Conservation (phyloP, 176 grass and related monocot genomes). For the Aechmea fasciata region DNA sequence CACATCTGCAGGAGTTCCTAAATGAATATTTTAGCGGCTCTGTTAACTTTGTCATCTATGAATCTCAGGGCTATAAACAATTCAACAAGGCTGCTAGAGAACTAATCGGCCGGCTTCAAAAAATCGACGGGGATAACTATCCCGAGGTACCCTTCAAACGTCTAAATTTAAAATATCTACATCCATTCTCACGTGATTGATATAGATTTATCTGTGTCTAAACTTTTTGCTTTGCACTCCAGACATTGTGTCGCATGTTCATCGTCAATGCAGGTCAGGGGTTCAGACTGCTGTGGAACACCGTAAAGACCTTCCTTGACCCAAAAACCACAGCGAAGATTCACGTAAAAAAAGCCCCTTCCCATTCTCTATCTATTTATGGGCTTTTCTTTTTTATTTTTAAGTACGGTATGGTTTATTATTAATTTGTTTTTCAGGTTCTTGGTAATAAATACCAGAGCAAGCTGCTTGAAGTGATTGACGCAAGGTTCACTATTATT, state of each 20-base stretch:
- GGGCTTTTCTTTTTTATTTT: not conserved
- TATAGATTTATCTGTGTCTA: not conserved
- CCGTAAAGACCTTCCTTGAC: constrained; percentile 91
- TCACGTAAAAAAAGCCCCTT: constrained; percentile 27
- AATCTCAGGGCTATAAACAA: constrained; percentile 71
- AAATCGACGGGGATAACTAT: constrained; percentile 93
- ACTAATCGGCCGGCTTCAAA: constrained; percentile 76
- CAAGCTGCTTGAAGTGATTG: constrained; percentile 96
- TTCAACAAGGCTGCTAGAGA: constrained; percentile 94
- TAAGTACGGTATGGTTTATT: constrained; percentile 11
- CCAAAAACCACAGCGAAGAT: constrained; percentile 98
- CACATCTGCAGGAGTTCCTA: not conserved
- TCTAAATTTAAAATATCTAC: not conserved
- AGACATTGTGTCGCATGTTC: constrained; percentile 95
- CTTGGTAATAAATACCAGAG: constrained; percentile 96
- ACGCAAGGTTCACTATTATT: constrained; percentile 52
- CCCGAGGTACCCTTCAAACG: constrained; percentile 54
- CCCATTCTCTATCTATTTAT: constrained; percentile 13
- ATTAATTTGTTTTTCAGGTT: constrained; percentile 40
- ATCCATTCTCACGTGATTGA: not conserved
- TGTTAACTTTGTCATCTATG: not conserved
- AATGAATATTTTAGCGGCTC: not conserved
- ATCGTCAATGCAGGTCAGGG: constrained; percentile 96
- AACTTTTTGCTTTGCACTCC: constrained; percentile 8
- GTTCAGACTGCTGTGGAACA: constrained; percentile 88